Conservation (phyloP, 352 stramenopile genomes). For the Ophiocytium majus region DNA sequence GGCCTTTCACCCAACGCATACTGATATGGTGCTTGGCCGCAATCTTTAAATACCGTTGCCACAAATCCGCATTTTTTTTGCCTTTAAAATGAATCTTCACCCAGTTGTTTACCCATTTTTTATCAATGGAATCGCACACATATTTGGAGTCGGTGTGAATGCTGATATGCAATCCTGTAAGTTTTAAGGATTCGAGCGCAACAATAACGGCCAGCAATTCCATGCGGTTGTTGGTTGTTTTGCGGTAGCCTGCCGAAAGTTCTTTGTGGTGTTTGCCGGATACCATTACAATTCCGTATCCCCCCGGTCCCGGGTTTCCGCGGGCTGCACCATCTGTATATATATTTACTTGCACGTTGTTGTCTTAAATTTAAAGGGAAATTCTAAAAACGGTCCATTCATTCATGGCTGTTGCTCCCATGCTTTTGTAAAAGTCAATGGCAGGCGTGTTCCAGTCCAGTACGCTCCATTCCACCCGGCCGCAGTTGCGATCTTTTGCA, state of each 20-base stretch:
- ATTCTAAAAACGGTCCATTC: neutral
- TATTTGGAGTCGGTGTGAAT: neutral
- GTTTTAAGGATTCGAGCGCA: neutral
- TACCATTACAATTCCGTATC: neutral
- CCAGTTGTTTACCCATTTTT: conserved; percentile 7
- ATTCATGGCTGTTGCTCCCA: neutral
- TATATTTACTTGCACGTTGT: neutral
- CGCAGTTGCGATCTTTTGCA: neutral
- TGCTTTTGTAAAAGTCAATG: neutral
- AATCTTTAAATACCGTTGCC: neutral
- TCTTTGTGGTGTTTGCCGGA: neutral
- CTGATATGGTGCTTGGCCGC: neutral
- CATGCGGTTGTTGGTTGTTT: conserved; percentile 11
- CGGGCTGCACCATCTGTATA: conserved; percentile 9
- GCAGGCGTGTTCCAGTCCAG: neutral
- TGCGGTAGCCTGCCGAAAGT: neutral
- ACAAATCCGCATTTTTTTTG: conserved; percentile 5
- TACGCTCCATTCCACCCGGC: neutral
- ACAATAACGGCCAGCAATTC: conserved; percentile 6
- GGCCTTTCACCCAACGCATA: neutral
- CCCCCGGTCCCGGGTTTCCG: neutral
- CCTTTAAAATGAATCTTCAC: conserved; percentile 1
- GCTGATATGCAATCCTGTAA: neutral
- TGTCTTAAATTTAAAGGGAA: too few relatives aligned
- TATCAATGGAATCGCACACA: neutral